phyloP scores from a whole-genome alignment of 2,329 filamentous ascomycete genomes.

The Elsinoe ampelina region DNA sequence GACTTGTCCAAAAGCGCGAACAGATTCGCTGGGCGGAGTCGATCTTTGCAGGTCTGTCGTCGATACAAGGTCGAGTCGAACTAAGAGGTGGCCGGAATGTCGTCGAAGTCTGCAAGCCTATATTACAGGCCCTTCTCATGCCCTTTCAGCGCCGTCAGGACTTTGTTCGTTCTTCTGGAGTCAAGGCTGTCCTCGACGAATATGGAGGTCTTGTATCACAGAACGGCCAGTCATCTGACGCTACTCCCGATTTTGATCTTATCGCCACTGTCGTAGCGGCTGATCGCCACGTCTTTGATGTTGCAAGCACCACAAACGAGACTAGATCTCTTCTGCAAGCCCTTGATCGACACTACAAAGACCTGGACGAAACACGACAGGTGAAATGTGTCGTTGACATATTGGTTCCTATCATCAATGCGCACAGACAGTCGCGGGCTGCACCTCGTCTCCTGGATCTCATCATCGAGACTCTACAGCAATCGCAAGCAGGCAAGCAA shows the following conservation, averaged over 20 bases:
- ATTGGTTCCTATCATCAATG: constrained; percentile 24
- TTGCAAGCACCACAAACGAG: neutral
- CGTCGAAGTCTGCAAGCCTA: neutral
- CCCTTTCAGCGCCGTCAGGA: neutral
- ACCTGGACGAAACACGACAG: neutral
- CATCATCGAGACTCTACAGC: neutral
- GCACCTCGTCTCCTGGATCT: constrained; percentile 22
- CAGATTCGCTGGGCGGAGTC: neutral
- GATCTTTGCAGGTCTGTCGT: neutral
- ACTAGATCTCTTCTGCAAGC: constrained; percentile 12
- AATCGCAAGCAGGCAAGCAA: too few relatives aligned
- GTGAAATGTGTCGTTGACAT: constrained; percentile 15
- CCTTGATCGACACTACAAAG: neutral
- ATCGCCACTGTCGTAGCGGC: constrained; percentile 23
- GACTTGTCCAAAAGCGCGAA: neutral
- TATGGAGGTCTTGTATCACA: neutral
- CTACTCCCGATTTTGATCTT: constrained; percentile 30
- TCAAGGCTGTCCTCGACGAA: neutral
- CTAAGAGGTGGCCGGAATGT: neutral
- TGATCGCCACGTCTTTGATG: neutral
- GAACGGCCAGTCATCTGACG: neutral
- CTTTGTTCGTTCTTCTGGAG: neutral
- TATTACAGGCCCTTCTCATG: neutral
- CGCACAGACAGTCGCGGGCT: constrained; percentile 23
- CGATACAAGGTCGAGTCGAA: neutral